A percentile compares a stretch with the other conserved stretches of the same genome.
Evolutionary conservation across 805 yeast genomes (phyloP).

Genomic region (Clavispora santaluciae): DNA sequence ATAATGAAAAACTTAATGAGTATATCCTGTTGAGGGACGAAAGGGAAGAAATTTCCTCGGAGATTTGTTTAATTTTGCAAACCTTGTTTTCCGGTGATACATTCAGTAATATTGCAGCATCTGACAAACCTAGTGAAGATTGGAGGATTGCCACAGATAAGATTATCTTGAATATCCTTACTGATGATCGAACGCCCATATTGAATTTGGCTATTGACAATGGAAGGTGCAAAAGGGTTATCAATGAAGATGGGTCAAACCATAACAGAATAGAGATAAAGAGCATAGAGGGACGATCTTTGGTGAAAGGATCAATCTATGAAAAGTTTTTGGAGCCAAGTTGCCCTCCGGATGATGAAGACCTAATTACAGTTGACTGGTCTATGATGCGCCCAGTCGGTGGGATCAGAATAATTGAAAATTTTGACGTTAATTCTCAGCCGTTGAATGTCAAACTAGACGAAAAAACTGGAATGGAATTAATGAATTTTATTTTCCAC

Average conservation of each 20-base stretch:
- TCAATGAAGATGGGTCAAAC: conserved; percentile 39
- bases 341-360: conserved; percentile 4
- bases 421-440: conserved; percentile 31
- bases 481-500: conserved; percentile 34
- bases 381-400: conserved; percentile 39
- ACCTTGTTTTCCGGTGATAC: conserved; percentile 34
- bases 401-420: conserved; percentile 37
- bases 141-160: conserved; percentile 39
- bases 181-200: conserved; percentile 37
- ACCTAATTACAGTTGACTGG: conserved; percentile 35
- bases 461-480: conserved; percentile 34
- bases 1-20: conserved; percentile 46
- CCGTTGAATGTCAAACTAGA: conserved; percentile 38
- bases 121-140: conserved; percentile 20
- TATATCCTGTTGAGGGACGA: conserved; percentile 32
- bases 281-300: conserved; percentile 35
- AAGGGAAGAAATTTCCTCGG: conserved; percentile 29
- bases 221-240: conserved; percentile 28
- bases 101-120: conserved; percentile 6
- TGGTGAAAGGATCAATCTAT: conserved; percentile 27
- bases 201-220: conserved; percentile 33
- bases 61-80: conserved; percentile 32
- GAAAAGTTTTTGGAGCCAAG: conserved; percentile 32
- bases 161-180: conserved; percentile 35
- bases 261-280: conserved; percentile 31